A percentile compares a stretch with the other conserved stretches of the same genome.
Evolutionary conservation across 106 monocot species (phyloP).

Genomic region (Acorus calamus): DNA sequence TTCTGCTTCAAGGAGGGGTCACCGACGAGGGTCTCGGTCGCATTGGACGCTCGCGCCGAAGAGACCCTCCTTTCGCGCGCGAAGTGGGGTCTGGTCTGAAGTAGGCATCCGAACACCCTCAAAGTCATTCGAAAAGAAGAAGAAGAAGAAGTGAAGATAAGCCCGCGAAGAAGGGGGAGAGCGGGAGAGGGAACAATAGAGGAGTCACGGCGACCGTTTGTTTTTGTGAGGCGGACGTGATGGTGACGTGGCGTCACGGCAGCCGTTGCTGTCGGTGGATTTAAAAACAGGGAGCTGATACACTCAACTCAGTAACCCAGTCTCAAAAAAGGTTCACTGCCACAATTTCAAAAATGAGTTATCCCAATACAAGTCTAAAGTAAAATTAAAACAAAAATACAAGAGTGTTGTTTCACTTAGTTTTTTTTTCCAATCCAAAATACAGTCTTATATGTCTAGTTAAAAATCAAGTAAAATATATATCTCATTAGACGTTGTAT

Average conservation of each 20-base stretch:
- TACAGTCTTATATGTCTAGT: too few relatives aligned
- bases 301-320: too few relatives aligned
- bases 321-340: too few relatives aligned
- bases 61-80: constrained; percentile 21
- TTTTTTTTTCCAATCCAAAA: too few relatives aligned
- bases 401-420: too few relatives aligned
- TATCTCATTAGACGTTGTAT: too few relatives aligned
- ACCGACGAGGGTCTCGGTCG: constrained; percentile 5
- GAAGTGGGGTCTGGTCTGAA: constrained; percentile 3
- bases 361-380: too few relatives aligned
- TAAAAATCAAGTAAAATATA: too few relatives aligned
- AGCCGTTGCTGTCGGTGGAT: not conserved
- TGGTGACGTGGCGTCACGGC: constrained; percentile 7
- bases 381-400: too few relatives aligned
- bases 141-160: not conserved
- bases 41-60: constrained; percentile 22
- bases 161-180: not conserved
- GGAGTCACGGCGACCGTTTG: not conserved
- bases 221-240: not conserved
- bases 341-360: too few relatives aligned
- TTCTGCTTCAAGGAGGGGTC: not conserved
- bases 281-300: not conserved
- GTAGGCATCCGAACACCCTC: not conserved
- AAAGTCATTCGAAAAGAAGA: constrained; percentile 15
- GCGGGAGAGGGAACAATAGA: not conserved